Evolutionary conservation across 2,329 filamentous ascomycete genomes (phyloP), one percentile per base, ranked within the genome.

Genomic region (Dactylonectria estremocensis): DNA sequence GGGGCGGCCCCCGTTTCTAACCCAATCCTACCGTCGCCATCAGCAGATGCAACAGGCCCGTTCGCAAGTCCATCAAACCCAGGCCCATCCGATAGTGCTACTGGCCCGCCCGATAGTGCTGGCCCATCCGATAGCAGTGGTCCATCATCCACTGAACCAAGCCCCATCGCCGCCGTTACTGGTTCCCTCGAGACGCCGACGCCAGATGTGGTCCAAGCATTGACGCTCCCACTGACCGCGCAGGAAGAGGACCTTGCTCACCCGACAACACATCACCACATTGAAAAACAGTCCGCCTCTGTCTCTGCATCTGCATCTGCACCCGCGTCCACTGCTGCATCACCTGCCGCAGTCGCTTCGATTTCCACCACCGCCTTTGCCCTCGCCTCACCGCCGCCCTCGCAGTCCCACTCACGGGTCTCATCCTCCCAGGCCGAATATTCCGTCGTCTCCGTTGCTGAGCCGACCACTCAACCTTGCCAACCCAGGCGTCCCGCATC

Each of bases 401-500:
- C 65, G 70, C 74, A 71, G 59, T 74, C 74, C 49, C 81, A 80
- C 73, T 79, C 81, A 56, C 79, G 67, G 81, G 61, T 70, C 8
- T 69, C 70, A 20, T 72, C 81, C 56, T 80, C 81, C 69, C 80
- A 83, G 71, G 72, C 77, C 64, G 70, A 78, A 53, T 28, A 28
- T 28, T 67, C 74, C 60, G 61, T 62, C 20, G 53, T 50, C 45
- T 33, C 70, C 59, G 72, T 54, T 64, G 70, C 67, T 65, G 69
- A 75, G 50, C 68, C 69, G 64, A 72, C 72, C 49, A 58, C 73
- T 53, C 72, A 70, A 60, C 48, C 69, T 54, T 72, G 62, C 55
- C 72, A 70, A 60, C 48, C 69, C 56, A 74, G 62, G 68, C 72
- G 75, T 68, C 70, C 74, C 71, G 73, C 73, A 61, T 76, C 74